phyloP scores from a whole-genome alignment of 176 grass and related monocot species.

The Echinochloa phyllopogon region DNA sequence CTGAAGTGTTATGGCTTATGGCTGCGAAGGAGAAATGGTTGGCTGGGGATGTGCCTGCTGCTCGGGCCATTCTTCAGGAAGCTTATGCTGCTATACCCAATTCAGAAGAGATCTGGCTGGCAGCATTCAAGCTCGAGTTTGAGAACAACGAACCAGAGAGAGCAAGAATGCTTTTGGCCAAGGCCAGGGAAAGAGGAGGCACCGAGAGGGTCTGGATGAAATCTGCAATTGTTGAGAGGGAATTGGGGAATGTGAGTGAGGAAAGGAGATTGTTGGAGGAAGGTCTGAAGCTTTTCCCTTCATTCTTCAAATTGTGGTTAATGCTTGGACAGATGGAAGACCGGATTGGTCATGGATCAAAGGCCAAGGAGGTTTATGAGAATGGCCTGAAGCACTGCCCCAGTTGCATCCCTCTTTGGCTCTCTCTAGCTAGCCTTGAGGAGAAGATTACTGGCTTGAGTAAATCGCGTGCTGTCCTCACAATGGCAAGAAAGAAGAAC shows the following conservation, averaged over 20 bases:
- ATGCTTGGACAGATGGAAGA: conserved; percentile 98
- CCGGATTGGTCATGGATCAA: conserved; percentile 53
- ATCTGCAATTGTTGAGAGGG: conserved; percentile 90
- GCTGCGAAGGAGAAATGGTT: conserved; percentile 97
- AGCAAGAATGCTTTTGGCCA: conserved; percentile 93
- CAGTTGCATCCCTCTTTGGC: conserved; percentile 81
- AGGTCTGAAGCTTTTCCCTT: conserved; percentile 83
- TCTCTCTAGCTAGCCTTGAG: conserved; percentile 81
- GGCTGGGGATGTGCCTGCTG: conserved; percentile 84
- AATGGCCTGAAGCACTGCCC: conserved; percentile 77
- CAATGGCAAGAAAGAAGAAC: conserved; percentile 90
- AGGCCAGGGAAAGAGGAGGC: conserved; percentile 91
- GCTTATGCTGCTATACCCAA: conserved; percentile 91
- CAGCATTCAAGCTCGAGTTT: conserved; percentile 98
- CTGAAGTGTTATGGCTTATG: conserved; percentile 95
- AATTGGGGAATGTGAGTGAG: conserved; percentile 68
- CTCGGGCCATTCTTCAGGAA: conserved; percentile 92
- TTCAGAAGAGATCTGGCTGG: conserved; percentile 96
- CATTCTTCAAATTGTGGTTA: conserved; percentile 88
- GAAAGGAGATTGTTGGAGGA: conserved; percentile 88
- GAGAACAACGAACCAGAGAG: conserved; percentile 96
- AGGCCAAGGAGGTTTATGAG: conserved; percentile 81
- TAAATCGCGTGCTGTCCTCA: conserved; percentile 88
- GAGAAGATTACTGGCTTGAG: conserved; percentile 83
- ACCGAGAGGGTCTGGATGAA: conserved; percentile 99